These are phyloP conservation scores for Penicillium sp. DNA, from an alignment of 2,329 filamentous ascomycete genomes.

Conservation along the genomic window DNA sequence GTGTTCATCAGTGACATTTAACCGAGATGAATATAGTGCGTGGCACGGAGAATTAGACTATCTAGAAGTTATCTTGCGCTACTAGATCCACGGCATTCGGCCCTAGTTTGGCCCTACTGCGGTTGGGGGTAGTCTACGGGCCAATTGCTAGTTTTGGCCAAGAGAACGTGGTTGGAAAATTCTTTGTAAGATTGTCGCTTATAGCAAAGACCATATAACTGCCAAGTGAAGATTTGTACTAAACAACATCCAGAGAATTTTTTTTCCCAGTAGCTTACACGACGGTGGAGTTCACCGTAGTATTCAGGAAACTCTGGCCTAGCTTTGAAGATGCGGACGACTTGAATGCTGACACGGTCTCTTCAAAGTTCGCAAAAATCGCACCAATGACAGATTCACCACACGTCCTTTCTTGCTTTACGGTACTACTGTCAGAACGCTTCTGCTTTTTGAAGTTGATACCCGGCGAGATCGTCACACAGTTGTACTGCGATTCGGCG, in stretches of 20 bases:
- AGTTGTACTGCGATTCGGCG: conserved; percentile 57
- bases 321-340: conserved; percentile 18
- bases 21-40: conserved; percentile 15
- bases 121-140: neutral
- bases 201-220: neutral
- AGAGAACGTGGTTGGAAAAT: conserved; percentile 6
- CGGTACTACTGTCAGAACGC: conserved; percentile 3
- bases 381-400: conserved; percentile 23
- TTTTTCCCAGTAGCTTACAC: neutral
- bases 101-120: neutral
- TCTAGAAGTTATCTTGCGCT: neutral
- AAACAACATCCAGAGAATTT: neutral
- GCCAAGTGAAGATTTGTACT: neutral
- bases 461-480: conserved; percentile 46
- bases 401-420: conserved; percentile 13
- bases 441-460: conserved; percentile 34
- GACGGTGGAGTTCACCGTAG: conserved; percentile 16
- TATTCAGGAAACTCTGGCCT: conserved; percentile 19
- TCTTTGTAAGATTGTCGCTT: neutral
- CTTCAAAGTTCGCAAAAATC: conserved; percentile 24
- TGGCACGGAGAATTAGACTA: conserved; percentile 2
- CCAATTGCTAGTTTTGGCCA: conserved; percentile 9
- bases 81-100: neutral
- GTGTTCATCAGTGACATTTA: conserved; percentile 16
- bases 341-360: conserved; percentile 16